Evolutionary conservation across 148 eudicot genomes (phyloP).

Genomic region (Nepenthes mirabilis): DNA sequence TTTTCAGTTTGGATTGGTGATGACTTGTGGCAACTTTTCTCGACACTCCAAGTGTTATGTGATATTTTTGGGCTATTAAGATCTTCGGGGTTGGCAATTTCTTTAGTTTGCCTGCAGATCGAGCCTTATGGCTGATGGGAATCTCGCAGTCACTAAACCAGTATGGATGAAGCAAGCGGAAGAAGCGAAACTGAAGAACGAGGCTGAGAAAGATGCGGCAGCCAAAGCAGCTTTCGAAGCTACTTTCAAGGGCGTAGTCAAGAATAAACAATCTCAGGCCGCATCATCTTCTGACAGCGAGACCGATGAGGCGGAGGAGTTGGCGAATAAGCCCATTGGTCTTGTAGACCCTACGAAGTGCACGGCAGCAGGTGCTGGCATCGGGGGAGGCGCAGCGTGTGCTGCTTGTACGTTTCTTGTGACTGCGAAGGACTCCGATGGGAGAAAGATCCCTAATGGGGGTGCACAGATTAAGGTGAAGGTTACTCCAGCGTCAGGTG

Average conservation of each 20-base stretch:
- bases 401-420: slow-evolving; percentile 48
- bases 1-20: too few relatives aligned
- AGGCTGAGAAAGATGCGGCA: slow-evolving; percentile 85
- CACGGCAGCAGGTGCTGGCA: slow-evolving; percentile 85
- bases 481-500: slow-evolving; percentile 71
- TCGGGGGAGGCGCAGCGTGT: slow-evolving; percentile 83
- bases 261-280: slow-evolving; percentile 19
- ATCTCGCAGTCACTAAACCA: slow-evolving; percentile 44
- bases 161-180: slow-evolving; percentile 94
- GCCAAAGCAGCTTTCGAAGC: slow-evolving; percentile 99
- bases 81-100: too few relatives aligned
- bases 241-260: slow-evolving; percentile 67
- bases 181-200: slow-evolving; percentile 87
- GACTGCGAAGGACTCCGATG: slow-evolving; percentile 75
- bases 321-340: slow-evolving; percentile 63
- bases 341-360: slow-evolving; percentile 78
- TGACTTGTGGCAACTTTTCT: too few relatives aligned
- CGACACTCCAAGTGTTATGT: too few relatives aligned
- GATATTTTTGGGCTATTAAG: too few relatives aligned
- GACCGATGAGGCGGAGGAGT: slow-evolving; percentile 45
- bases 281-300: slow-evolving; percentile 30
- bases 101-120: too few relatives aligned
- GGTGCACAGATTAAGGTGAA: slow-evolving; percentile 61
- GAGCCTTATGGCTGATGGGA: slow-evolving; percentile 58
- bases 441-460: slow-evolving; percentile 55